These are phyloP conservation scores for Periconia sp. DNA, from an alignment of 2,329 filamentous ascomycete species.

Conservation along the genomic window DNA sequence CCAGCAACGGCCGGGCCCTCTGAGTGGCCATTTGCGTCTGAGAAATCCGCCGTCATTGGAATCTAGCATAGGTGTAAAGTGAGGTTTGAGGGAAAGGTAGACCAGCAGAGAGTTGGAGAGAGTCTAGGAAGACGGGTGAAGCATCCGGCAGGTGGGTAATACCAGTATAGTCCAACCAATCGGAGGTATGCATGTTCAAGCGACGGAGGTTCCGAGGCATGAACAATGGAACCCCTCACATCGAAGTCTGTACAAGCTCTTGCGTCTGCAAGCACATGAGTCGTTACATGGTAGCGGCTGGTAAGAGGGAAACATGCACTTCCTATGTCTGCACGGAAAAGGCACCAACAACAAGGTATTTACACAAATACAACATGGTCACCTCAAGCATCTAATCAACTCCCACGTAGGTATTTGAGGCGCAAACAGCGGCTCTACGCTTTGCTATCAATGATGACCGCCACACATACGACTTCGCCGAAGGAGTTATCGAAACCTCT, in stretches of 20 bases:
- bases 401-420: constrained; percentile 1
- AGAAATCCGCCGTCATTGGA: too few relatives aligned
- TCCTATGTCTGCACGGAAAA: constrained; percentile 16
- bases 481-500: constrained; percentile 2
- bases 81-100: too few relatives aligned
- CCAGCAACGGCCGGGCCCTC: not conserved
- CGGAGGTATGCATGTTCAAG: not conserved
- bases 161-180: too few relatives aligned
- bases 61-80: too few relatives aligned
- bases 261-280: too few relatives aligned
- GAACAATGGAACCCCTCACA: too few relatives aligned
- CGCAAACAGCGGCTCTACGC: constrained; percentile 6
- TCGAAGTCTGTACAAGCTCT: too few relatives aligned
- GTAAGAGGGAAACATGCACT: constrained; percentile 15
- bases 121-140: not conserved
- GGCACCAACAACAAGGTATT: constrained; percentile 10
- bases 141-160: not conserved
- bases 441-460: constrained; percentile 6
- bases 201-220: too few relatives aligned
- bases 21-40: too few relatives aligned
- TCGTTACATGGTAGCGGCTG: too few relatives aligned
- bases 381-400: too few relatives aligned
- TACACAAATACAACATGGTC: too few relatives aligned
- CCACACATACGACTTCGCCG: constrained; percentile 12
- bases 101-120: not conserved